Percentiles rank a stretch among this genome's conserved stretches.
Conservation (phyloP, 1,284 basidiomycete species). For the Ceratobasidium papillatum region DNA sequence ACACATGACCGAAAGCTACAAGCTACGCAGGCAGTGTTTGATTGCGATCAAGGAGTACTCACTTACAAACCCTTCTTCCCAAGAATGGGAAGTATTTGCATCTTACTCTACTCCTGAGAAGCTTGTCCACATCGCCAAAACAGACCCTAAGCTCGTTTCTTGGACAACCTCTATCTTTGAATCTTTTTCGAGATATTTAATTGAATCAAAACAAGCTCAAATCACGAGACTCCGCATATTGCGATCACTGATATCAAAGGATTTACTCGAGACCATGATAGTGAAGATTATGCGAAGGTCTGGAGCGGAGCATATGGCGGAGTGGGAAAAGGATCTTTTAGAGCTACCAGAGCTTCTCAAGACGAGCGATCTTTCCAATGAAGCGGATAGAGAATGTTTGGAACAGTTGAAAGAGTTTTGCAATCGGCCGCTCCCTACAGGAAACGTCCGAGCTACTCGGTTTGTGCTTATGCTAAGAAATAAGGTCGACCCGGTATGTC, state of each 20-base stretch:
- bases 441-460: too few relatives aligned
- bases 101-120: constrained; percentile 4
- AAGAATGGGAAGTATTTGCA: neutral
- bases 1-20: neutral
- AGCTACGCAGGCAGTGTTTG: neutral
- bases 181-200: neutral
- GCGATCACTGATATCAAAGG: neutral
- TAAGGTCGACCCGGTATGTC: too few relatives aligned
- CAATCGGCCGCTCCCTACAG: neutral
- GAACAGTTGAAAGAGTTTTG: neutral
- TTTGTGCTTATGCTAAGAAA: too few relatives aligned
- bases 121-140: neutral
- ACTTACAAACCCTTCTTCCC: neutral
- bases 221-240: neutral
- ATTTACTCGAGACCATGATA: neutral
- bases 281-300: neutral
- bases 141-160: neutral
- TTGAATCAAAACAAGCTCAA: neutral
- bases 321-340: neutral
- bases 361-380: neutral
- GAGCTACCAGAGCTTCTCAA: neutral
- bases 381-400: neutral
- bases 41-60: neutral
- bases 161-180: neutral
- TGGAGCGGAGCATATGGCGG: neutral